Conservation (phyloP, 495 filamentous ascomycete species). For the Aspergillus steynii region DNA sequence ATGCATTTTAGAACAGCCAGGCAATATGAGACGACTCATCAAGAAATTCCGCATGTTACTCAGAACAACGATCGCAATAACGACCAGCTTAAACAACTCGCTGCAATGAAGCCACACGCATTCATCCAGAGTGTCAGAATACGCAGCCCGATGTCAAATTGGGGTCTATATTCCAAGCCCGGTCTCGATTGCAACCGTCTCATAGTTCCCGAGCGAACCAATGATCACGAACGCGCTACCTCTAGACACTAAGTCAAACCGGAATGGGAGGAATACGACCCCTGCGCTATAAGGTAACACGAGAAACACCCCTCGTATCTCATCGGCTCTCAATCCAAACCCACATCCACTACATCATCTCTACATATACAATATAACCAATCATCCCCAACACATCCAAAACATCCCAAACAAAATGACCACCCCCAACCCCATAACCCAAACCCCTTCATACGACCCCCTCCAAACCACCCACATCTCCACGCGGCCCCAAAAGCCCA, state of each 20-base stretch:
- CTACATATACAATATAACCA: background rate
- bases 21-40: no score
- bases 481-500: conserved; percentile 13
- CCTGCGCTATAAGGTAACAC: background rate
- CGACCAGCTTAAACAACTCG: no score
- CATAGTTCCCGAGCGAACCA: background rate
- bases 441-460: conserved; percentile 10
- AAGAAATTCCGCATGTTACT: no score
- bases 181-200: no score
- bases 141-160: no score
- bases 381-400: background rate
- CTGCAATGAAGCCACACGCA: no score
- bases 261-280: background rate
- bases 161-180: no score
- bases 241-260: background rate
- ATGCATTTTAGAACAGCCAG: no score
- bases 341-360: no score
- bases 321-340: no score
- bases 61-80: no score
- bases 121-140: no score
- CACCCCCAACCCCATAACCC: conserved; percentile 12
- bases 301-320: background rate
- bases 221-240: background rate
- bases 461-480: conserved; percentile 6
- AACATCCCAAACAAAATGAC: background rate